Base-by-base conservation (phyloP, 169 alveolate species). In the Toxoplasma gondii region DNA sequence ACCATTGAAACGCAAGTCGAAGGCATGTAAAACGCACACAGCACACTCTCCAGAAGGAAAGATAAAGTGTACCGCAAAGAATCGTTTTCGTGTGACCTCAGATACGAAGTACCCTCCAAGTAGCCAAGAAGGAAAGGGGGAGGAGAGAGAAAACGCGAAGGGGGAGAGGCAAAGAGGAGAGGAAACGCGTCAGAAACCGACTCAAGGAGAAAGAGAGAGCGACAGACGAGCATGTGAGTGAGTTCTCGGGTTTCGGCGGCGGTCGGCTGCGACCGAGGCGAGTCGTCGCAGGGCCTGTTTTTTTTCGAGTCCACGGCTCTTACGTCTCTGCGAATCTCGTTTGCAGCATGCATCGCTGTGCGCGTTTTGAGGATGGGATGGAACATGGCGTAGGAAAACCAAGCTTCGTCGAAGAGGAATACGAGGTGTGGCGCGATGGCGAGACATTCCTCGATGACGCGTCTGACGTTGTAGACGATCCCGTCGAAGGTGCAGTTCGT, bases 401-500 rank as follows among this genome's bases (percentile, higher is more conserved):
- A 96, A 67, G 97, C 97, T 83, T 96, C 97, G 86, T 96, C 97
- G 69, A 96, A 96, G 9, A 96, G 80, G 88, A 96, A 96, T 29
- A 94, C 93, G 53, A 96, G 92, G 91, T 96, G 96, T 0, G 97
- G 96, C 53, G 94, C 94, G 38, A 96, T 94, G 29, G 97, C 96
- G 41, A 96, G 81, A 27, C 97, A 96, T 88, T 96, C 97, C 88
- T 96, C 97, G 39, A 96, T 93, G n/a, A 96, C 94, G 84, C 97
- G 88, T 49, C 93, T 93, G 24, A 95, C 96, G 92, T 96, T 96
- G 69, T 94, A 94, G n/a, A 96, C 97, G 45, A 96, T 96, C 36
- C 97, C 97, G 70, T 96, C 97, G 39, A 96, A 96, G 5, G 97
- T 96, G 83, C 97, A 96, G 86, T 96, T 96, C 19, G 97, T 96